Evolutionary conservation across 202 grass and related monocot species (phyloP).

Genomic region (Miscanthus sacchariflorus): DNA sequence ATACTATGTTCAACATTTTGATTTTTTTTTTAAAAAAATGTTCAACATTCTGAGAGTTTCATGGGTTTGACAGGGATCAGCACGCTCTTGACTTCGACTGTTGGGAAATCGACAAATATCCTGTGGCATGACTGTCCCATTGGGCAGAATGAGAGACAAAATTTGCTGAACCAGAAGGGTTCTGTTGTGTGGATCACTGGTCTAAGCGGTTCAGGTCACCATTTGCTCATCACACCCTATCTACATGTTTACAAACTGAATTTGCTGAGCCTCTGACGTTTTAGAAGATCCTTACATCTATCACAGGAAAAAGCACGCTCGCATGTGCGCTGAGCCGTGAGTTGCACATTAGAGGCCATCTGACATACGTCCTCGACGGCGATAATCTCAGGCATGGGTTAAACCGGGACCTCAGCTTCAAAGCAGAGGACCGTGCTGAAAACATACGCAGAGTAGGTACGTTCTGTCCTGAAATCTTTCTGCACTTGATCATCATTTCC

Average conservation of each 20-base stretch:
- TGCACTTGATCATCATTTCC: not conserved
- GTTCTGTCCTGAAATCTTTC: conserved; percentile 1
- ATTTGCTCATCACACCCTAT: not conserved
- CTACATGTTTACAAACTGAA: not conserved
- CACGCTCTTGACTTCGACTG: conserved; percentile 62
- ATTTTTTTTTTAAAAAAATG: not conserved
- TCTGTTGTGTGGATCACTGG: conserved; percentile 93
- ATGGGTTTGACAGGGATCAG: conserved; percentile 37
- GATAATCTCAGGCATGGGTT: conserved; percentile 94
- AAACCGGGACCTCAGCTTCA: conserved; percentile 82
- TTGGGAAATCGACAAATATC: conserved; percentile 86
- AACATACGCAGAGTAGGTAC: conserved; percentile 94
- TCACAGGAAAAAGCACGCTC: conserved; percentile 83
- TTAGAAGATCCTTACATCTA: not conserved
- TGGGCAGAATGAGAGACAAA: conserved; percentile 64
- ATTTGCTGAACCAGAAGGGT: conserved; percentile 74
- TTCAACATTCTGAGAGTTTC: not conserved
- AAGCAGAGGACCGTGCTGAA: conserved; percentile 78
- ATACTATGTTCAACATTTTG: not conserved
- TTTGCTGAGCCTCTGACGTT: not conserved
- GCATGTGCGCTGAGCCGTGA: conserved; percentile 73
- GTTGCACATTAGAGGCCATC: conserved; percentile 67
- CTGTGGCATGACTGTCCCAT: conserved; percentile 86
- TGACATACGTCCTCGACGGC: conserved; percentile 85
- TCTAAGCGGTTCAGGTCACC: conserved; percentile 87